These are phyloP conservation scores for Kurtzmaniella quercitrusa DNA, from an alignment of 1,139 yeast genomes.

Conservation along the genomic window DNA sequence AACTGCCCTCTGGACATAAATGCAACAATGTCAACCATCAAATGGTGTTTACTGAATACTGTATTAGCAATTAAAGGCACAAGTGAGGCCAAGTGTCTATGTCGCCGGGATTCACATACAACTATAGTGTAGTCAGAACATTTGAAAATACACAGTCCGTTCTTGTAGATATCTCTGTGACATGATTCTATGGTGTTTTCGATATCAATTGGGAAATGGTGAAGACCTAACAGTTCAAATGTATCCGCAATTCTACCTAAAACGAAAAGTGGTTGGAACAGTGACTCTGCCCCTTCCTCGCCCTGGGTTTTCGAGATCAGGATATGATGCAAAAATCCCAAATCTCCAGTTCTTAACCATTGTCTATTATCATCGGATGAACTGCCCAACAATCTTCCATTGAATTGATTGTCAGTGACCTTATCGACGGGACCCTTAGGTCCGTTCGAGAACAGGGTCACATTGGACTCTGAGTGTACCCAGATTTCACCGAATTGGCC, in stretches of 20 bases:
- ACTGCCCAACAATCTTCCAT: slow-evolving; percentile 58
- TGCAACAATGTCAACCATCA: slow-evolving; percentile 81
- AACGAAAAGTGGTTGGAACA: slow-evolving; percentile 77
- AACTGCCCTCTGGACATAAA: slow-evolving; percentile 65
- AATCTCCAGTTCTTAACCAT: slow-evolving; percentile 87
- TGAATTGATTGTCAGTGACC: slow-evolving; percentile 42
- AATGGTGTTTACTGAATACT: slow-evolving; percentile 75
- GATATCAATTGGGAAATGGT: slow-evolving; percentile 84
- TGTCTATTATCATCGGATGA: slow-evolving; percentile 46
- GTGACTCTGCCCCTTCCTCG: slow-evolving; percentile 15
- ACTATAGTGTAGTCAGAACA: slow-evolving; percentile 81
- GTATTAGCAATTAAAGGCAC: slow-evolving; percentile 82
- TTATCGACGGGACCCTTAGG: slow-evolving; percentile 45
- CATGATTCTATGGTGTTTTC: slow-evolving; percentile 71
- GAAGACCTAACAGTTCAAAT: slow-evolving; percentile 85
- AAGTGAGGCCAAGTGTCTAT: slow-evolving; percentile 60
- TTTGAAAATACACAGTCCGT: slow-evolving; percentile 71
- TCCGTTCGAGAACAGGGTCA: slow-evolving; percentile 56
- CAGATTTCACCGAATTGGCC: slow-evolving; percentile 99
- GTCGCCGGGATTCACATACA: slow-evolving; percentile 61
- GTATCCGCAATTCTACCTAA: slow-evolving; percentile 86
- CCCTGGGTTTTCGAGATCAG: slow-evolving; percentile 37
- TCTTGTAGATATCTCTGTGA: slow-evolving; percentile 54
- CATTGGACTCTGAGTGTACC: slow-evolving; percentile 89
- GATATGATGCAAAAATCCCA: slow-evolving; percentile 85